Conservation (phyloP, 768 basidiomycete species). For the Rhodotorula babjevae region DNA sequence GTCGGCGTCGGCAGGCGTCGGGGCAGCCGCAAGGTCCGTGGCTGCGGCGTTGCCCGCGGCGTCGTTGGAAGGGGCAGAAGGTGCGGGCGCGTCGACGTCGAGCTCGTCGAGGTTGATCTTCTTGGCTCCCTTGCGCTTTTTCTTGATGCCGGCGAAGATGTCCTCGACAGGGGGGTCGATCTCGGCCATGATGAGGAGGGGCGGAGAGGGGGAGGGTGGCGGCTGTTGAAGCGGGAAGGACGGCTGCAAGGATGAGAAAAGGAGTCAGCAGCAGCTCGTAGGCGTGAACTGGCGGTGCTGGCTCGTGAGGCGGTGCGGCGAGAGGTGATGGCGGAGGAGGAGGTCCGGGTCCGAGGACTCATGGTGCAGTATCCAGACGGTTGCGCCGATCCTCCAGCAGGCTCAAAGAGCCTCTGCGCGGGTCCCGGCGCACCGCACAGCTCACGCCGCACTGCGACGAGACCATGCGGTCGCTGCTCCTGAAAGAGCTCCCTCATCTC, state of each 20-base stretch:
- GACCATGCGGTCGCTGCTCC: too few relatives aligned
- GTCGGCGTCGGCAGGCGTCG: slow-evolving; percentile 39
- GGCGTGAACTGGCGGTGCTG: too few relatives aligned
- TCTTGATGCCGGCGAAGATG: slow-evolving; percentile 52
- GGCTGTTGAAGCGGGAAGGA: neutral
- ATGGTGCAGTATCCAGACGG: too few relatives aligned
- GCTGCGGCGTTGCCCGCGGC: slow-evolving; percentile 47
- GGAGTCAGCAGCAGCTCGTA: neutral
- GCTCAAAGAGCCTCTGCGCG: too few relatives aligned
- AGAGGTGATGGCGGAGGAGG: too few relatives aligned
- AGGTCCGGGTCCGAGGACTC: too few relatives aligned
- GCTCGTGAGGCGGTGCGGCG: too few relatives aligned
- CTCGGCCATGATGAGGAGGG: slow-evolving; percentile 34
- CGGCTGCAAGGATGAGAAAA: neutral
- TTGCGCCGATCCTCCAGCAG: too few relatives aligned
- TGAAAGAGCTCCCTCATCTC: too few relatives aligned
- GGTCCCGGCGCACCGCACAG: too few relatives aligned
- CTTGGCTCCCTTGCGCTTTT: slow-evolving; percentile 52
- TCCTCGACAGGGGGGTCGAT: slow-evolving; percentile 51
- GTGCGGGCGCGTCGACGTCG: slow-evolving; percentile 38
- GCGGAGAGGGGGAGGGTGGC: too few relatives aligned
- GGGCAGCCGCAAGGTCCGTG: slow-evolving; percentile 20
- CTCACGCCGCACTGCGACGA: too few relatives aligned
- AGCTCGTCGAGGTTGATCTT: slow-evolving; percentile 47
- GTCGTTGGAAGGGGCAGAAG: slow-evolving; percentile 33